Evolutionary conservation across 139 green algal genomes (phyloP).

Genomic region (Pycnococcus provasolii): DNA sequence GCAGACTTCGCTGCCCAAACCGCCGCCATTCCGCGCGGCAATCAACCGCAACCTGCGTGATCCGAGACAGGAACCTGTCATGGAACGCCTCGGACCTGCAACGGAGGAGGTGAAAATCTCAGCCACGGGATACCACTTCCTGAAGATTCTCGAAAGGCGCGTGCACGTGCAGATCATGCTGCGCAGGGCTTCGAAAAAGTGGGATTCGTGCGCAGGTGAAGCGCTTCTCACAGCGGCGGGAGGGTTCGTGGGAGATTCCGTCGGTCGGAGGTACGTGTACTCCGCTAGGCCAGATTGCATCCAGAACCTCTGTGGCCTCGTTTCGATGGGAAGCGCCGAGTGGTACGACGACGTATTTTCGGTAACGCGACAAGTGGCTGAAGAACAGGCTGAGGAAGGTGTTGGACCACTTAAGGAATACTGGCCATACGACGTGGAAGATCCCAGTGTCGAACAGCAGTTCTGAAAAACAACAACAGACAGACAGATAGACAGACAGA

Average conservation of each 20-base stretch:
- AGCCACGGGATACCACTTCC: conserved; percentile 20
- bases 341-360: conserved; percentile 3
- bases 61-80: background rate
- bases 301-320: conserved; percentile 17
- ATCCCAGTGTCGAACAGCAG: too few species aligned
- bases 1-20: background rate
- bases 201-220: conserved; percentile 28
- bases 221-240: conserved; percentile 14
- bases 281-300: background rate
- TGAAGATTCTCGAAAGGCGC: conserved; percentile 17
- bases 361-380: background rate
- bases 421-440: too few species aligned
- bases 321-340: background rate
- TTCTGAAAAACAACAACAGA: too few species aligned
- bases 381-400: background rate
- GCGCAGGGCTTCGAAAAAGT: conserved; percentile 22
- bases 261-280: conserved; percentile 22
- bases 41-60: conserved; percentile 9
- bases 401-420: too few species aligned
- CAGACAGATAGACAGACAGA: too few species aligned
- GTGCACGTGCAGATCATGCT: conserved; percentile 17
- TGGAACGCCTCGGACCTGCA: too few species aligned
- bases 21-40: background rate
- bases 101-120: background rate
- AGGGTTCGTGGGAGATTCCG: conserved; percentile 13